Evolutionary conservation across 768 basidiomycete genomes (phyloP).

Genomic region (Xerocomus brunneocitrinus): DNA sequence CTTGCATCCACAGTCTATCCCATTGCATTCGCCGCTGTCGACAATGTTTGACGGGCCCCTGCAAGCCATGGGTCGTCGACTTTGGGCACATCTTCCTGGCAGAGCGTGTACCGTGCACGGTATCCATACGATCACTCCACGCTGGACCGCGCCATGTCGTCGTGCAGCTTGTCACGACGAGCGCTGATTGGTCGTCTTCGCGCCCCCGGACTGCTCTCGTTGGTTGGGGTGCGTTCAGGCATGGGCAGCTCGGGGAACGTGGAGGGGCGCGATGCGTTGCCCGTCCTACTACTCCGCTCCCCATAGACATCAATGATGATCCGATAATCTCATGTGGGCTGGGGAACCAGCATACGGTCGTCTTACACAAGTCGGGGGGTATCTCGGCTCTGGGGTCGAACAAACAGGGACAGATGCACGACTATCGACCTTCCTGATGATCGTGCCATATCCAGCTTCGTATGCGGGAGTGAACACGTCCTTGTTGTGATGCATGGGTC

Average conservation of each 20-base stretch:
- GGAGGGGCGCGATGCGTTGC: constrained; percentile 4
- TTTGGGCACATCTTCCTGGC: constrained; percentile 24
- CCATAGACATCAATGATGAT: constrained; percentile 18
- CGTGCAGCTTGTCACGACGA: constrained; percentile 36
- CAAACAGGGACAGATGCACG: constrained; percentile 57
- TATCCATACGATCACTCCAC: constrained; percentile 41
- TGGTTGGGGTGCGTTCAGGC: constrained; percentile 84
- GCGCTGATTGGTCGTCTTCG: background rate
- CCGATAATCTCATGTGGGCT: constrained; percentile 33
- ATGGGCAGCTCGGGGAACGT: constrained; percentile 72
- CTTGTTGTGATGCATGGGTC: constrained; percentile 35
- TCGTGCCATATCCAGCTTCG: constrained; percentile 35
- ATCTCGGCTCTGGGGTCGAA: constrained; percentile 63
- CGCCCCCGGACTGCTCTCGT: constrained; percentile 34
- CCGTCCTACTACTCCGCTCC: constrained; percentile 32
- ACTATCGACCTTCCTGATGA: constrained; percentile 26
- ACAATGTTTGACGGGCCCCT: background rate
- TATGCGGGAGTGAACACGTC: constrained; percentile 86
- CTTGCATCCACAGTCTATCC: no score
- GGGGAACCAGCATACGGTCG: constrained; percentile 53
- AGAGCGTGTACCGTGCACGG: constrained; percentile 28
- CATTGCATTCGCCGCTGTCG: no score
- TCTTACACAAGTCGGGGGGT: constrained; percentile 42
- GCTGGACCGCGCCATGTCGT: constrained; percentile 76
- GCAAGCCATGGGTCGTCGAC: constrained; percentile 6